These are phyloP conservation scores for Phytophthora uliginosa DNA, from an alignment of 352 stramenopile species.

Conservation along the genomic window DNA sequence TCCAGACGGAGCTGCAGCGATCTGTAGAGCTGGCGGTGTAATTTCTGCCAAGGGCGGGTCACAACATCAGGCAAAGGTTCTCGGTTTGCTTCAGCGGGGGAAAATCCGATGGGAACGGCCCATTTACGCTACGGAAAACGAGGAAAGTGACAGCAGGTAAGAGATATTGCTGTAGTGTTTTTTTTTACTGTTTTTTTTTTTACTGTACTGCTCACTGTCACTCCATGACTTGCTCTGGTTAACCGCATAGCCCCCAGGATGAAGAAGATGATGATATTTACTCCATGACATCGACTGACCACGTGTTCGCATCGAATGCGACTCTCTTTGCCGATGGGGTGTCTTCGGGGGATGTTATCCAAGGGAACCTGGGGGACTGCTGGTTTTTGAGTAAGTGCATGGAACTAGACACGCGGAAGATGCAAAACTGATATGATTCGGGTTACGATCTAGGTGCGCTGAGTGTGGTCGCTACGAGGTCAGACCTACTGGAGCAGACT, in stretches of 20 bases:
- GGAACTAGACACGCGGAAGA: neutral
- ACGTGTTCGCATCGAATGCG: conserved; percentile 70
- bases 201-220: neutral
- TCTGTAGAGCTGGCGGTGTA: conserved; percentile 69
- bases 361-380: conserved; percentile 93
- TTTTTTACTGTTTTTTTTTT: neutral
- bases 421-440: neutral
- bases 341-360: conserved; percentile 88
- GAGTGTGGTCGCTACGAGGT: conserved; percentile 87
- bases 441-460: conserved; percentile 69
- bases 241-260: conserved; percentile 18
- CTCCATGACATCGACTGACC: conserved; percentile 29
- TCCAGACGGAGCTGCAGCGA: conserved; percentile 58
- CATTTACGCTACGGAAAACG: conserved; percentile 54
- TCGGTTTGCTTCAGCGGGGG: conserved; percentile 74
- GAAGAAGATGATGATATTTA: conserved; percentile 32
- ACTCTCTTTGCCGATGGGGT: conserved; percentile 82
- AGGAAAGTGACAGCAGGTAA: conserved; percentile 39
- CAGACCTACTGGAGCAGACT: conserved; percentile 80
- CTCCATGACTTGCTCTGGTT: neutral
- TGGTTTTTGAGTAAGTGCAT: conserved; percentile 90
- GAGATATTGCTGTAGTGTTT: neutral
- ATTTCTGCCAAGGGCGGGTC: conserved; percentile 77
- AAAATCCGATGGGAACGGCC: conserved; percentile 88
- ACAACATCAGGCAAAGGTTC: conserved; percentile 80